Evolutionary conservation across 352 stramenopile species (phyloP).

Genomic region (Blastocystis sp.): DNA sequence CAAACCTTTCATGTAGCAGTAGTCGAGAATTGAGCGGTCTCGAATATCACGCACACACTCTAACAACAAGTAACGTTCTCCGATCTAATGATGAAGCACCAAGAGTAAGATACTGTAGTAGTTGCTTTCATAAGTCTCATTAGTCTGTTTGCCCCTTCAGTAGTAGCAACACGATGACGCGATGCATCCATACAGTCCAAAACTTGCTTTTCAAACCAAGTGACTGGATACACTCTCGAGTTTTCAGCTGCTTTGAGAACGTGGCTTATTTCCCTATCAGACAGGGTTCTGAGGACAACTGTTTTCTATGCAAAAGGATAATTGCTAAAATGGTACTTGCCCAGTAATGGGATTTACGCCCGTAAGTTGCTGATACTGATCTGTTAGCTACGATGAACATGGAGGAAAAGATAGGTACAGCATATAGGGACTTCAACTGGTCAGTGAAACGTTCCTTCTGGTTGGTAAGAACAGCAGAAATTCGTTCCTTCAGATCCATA

Average conservation of each 20-base stretch:
- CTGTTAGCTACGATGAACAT: background rate
- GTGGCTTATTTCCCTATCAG: background rate
- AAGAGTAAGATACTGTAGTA: background rate
- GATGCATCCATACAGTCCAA: background rate
- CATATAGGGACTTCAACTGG: slow-evolving; percentile 10
- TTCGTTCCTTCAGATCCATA: background rate
- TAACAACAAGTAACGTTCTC: background rate
- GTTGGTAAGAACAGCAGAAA: background rate
- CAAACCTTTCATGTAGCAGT: slow-evolving; percentile 5
- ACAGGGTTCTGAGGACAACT: background rate
- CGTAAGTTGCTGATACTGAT: background rate
- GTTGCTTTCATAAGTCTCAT: background rate
- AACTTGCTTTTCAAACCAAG: background rate
- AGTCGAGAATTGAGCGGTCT: background rate
- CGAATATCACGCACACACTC: background rate
- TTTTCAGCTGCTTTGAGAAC: background rate
- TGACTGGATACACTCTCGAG: background rate
- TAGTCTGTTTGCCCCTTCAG: background rate
- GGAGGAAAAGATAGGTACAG: background rate
- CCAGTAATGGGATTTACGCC: slow-evolving; percentile 44
- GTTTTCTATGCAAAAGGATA: background rate
- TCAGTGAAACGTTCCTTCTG: slow-evolving; percentile 29
- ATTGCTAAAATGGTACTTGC: background rate
- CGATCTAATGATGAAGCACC: background rate
- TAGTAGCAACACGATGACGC: background rate